phyloP scores from a whole-genome alignment of 495 filamentous ascomycete genomes.

The Hamigera avellanea region DNA sequence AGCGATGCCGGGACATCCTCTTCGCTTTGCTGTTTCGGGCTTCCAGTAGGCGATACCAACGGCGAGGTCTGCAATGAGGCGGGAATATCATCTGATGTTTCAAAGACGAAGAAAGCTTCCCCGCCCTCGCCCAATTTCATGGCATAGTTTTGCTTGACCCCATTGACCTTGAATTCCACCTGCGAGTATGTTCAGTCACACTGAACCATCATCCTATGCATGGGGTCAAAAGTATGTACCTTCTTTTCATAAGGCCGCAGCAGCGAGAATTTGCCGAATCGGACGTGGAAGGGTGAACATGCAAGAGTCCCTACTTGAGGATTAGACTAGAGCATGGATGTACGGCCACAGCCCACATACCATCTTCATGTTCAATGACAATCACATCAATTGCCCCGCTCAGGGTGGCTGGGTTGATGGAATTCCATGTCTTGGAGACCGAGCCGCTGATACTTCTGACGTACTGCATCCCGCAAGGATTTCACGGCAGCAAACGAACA shows the following conservation, averaged over 20 bases:
- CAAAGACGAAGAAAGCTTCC: slow-evolving; percentile 98
- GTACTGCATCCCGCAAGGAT: slow-evolving; percentile 77
- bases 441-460: slow-evolving; percentile 91
- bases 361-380: slow-evolving; percentile 95
- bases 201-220: not conserved
- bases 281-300: slow-evolving; percentile 97
- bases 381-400: slow-evolving; percentile 98
- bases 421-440: slow-evolving; percentile 98
- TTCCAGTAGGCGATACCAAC: slow-evolving; percentile 73
- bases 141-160: slow-evolving; percentile 76
- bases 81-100: slow-evolving; percentile 81
- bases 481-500: not conserved
- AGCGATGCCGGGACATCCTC: slow-evolving; percentile 42
- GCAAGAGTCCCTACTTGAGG: slow-evolving; percentile 45
- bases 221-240: slow-evolving; percentile 27
- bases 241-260: slow-evolving; percentile 97
- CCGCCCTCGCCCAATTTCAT: slow-evolving; percentile 98
- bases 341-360: slow-evolving; percentile 24
- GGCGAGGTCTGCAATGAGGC: slow-evolving; percentile 88
- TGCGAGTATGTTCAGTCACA: slow-evolving; percentile 17
- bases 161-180: slow-evolving; percentile 95
- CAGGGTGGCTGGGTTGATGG: slow-evolving; percentile 94
- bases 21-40: slow-evolving; percentile 53
- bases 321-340: not conserved
- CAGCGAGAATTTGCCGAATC: slow-evolving; percentile 96